A percentile compares a stretch with the other conserved stretches of the same genome.
These are phyloP conservation scores for Trametes meyenii DNA, from an alignment of 768 basidiomycete genomes.

Conservation along the genomic window DNA sequence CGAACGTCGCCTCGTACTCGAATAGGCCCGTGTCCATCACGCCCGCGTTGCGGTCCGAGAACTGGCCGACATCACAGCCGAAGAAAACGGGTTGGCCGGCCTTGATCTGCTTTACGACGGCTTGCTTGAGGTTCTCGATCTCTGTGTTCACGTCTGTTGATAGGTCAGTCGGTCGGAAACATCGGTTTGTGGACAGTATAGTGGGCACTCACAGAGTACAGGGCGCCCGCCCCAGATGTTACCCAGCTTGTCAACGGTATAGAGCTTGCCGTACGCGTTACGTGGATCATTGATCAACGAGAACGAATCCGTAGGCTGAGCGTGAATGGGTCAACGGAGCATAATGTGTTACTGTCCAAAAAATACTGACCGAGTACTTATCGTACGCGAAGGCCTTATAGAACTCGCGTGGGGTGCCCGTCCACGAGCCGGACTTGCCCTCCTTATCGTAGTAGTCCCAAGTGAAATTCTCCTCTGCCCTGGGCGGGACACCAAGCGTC, in stretches of 20 bases:
- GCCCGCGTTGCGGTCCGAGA: conserved; percentile 67
- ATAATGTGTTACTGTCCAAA: neutral
- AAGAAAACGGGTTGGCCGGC: conserved; percentile 92
- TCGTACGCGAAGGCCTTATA: conserved; percentile 49
- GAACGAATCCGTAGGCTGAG: conserved; percentile 73
- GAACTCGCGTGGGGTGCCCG: conserved; percentile 81
- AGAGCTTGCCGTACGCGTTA: conserved; percentile 78
- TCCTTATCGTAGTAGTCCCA: conserved; percentile 91
- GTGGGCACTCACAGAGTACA: conserved; percentile 68
- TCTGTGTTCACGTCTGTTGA: conserved; percentile 85
- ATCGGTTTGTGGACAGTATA: neutral
- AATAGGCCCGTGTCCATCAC: conserved; percentile 88
- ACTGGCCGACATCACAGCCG: conserved; percentile 94
- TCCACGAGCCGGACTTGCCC: conserved; percentile 74
- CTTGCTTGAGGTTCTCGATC: conserved; percentile 77
- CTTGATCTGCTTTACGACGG: conserved; percentile 84
- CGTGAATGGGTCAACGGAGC: neutral
- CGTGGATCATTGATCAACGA: conserved; percentile 96
- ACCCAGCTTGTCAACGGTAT: conserved; percentile 91
- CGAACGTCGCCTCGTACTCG: conserved; percentile 85
- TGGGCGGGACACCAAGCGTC: conserved; percentile 84
- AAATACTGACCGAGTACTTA: conserved; percentile 32
- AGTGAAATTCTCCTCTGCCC: conserved; percentile 66
- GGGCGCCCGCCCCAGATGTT: conserved; percentile 89
- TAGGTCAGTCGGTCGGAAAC: neutral